These are phyloP conservation scores for Pythium sp. DNA, from an alignment of 352 stramenopile species.

Conservation along the genomic window DNA sequence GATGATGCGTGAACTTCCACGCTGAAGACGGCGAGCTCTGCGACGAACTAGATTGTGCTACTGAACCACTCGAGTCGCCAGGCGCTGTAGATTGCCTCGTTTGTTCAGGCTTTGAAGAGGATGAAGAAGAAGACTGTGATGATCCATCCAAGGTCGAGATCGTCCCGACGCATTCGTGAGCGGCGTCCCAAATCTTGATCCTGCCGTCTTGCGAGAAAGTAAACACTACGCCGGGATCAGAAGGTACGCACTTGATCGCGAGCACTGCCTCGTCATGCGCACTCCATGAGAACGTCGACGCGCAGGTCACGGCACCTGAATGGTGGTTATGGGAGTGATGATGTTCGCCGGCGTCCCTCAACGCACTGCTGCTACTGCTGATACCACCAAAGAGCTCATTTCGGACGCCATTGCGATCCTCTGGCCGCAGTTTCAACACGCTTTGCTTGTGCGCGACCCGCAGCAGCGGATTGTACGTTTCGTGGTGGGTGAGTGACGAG, in stretches of 20 bases:
- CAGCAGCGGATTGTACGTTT: slow-evolving; percentile 28
- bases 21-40: slow-evolving; percentile 15
- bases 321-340: neutral
- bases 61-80: slow-evolving; percentile 4
- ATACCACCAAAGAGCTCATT: neutral
- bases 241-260: slow-evolving; percentile 28
- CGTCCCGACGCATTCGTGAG: slow-evolving; percentile 37
- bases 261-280: slow-evolving; percentile 38
- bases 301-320: slow-evolving; percentile 19
- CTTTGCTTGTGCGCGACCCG: slow-evolving; percentile 30
- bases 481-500: neutral
- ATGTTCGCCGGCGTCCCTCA: neutral
- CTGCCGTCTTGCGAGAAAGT: slow-evolving; percentile 40
- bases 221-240: slow-evolving; percentile 43
- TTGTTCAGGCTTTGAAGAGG: neutral
- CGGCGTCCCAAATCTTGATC: slow-evolving; percentile 51
- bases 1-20: slow-evolving; percentile 57
- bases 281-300: slow-evolving; percentile 35
- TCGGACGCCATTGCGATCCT: slow-evolving; percentile 17
- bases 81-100: neutral
- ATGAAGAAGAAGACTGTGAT: neutral
- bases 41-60: slow-evolving; percentile 8
- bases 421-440: slow-evolving; percentile 22
- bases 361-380: neutral
- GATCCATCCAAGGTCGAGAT: slow-evolving; percentile 33